Conservation (phyloP, 805 yeast genomes). For the Monosporozyma servazzii region DNA sequence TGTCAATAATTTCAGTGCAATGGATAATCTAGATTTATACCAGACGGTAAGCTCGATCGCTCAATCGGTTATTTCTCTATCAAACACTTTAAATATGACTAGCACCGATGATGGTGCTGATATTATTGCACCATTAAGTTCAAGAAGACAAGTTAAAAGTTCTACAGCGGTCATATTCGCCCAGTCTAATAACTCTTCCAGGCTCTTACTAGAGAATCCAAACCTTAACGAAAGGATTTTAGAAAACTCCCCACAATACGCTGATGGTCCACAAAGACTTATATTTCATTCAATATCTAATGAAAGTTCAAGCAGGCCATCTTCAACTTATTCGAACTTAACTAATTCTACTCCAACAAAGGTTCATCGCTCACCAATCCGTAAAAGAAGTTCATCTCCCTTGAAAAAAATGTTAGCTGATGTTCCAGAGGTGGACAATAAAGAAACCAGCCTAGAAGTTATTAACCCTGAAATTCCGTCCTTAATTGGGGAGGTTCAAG, state of each 20-base stretch:
- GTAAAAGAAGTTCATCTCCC: constrained; percentile 2
- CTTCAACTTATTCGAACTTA: not conserved
- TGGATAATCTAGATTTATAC: constrained; percentile 30
- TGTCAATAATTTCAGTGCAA: constrained; percentile 17
- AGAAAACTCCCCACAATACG: not conserved
- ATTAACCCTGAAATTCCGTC: not conserved
- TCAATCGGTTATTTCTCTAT: constrained; percentile 28
- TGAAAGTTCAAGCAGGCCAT: constrained; percentile 1
- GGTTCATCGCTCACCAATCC: not conserved
- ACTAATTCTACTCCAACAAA: constrained; percentile 6
- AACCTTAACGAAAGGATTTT: not conserved
- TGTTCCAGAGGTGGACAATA: constrained; percentile 1
- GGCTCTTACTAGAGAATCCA: constrained; percentile 1
- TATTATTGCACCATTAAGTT: constrained; percentile 12
- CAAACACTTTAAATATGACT: constrained; percentile 21
- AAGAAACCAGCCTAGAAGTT: not conserved
- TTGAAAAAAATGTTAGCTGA: constrained; percentile 12
- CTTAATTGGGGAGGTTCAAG: not conserved
- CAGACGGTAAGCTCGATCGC: constrained; percentile 30
- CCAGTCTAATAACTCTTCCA: constrained; percentile 7
- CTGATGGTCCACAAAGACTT: constrained; percentile 20
- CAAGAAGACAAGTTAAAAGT: constrained; percentile 21
- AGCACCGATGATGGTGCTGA: not conserved
- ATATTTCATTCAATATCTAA: constrained; percentile 13
- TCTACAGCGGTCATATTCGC: constrained; percentile 12